Conservation (phyloP, 2,329 filamentous ascomycete genomes). For the Pleoardoris graminearum region DNA sequence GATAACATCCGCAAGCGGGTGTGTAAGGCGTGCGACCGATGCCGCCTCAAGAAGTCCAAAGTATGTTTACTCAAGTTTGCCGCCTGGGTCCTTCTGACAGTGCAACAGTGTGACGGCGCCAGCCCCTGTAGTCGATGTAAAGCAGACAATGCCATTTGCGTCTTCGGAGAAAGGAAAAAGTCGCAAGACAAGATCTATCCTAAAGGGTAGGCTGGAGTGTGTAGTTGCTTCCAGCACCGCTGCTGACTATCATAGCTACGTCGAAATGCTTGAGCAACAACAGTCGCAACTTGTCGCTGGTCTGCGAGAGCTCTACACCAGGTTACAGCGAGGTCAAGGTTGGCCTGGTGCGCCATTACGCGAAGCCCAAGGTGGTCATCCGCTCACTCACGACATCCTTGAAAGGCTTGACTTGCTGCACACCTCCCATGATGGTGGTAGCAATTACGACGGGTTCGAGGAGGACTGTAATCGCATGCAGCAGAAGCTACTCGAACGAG, state of each 20-base stretch:
- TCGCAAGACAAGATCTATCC: constrained; percentile 69
- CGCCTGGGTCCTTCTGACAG: not conserved
- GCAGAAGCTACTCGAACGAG: constrained; percentile 57
- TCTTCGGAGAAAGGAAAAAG: constrained; percentile 68
- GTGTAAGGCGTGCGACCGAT: constrained; percentile 69
- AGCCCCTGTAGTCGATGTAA: constrained; percentile 65
- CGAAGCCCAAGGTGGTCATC: constrained; percentile 57
- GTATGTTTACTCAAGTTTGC: constrained; percentile 40
- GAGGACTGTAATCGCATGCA: constrained; percentile 61
- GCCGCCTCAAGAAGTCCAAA: constrained; percentile 69
- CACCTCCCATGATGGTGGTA: constrained; percentile 50
- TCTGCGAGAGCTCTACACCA: constrained; percentile 63
- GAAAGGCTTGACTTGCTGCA: constrained; percentile 62
- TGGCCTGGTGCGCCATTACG: constrained; percentile 61
- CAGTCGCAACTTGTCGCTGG: constrained; percentile 64
- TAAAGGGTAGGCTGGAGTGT: constrained; percentile 59
- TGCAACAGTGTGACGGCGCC: constrained; percentile 61
- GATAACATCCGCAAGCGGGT: constrained; percentile 62
- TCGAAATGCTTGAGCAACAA: constrained; percentile 70
- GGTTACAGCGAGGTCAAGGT: constrained; percentile 54
- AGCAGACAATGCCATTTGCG: constrained; percentile 66
- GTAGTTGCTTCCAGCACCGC: not conserved
- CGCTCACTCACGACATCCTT: constrained; percentile 66
- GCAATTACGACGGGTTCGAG: constrained; percentile 58
- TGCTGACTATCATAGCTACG: constrained; percentile 53